phyloP scores from a whole-genome alignment of 1,139 yeast genomes.

The Geotrichum australiense region DNA sequence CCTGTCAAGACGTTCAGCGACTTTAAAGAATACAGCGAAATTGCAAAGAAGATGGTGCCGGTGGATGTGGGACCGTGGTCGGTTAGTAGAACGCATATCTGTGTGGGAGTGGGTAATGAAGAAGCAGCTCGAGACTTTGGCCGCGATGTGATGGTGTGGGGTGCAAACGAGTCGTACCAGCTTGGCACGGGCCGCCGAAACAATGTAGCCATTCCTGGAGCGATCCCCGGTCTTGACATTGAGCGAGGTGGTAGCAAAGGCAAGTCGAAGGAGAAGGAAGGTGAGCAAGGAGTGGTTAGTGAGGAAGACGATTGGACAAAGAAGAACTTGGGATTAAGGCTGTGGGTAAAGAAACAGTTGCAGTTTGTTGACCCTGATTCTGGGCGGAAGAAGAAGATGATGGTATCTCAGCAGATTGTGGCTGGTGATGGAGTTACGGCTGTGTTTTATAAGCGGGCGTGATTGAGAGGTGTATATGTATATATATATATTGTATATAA shows the following conservation, averaged over 20 bases:
- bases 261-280: constrained; percentile 23
- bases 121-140: constrained; percentile 20
- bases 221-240: constrained; percentile 28
- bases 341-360: constrained; percentile 33
- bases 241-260: constrained; percentile 19
- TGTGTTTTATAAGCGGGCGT: constrained; percentile 39
- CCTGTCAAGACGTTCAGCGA: constrained; percentile 43
- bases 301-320: constrained; percentile 23
- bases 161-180: constrained; percentile 76
- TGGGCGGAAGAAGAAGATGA: constrained; percentile 23
- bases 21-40: constrained; percentile 40
- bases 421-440: constrained; percentile 63
- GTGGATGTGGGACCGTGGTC: constrained; percentile 49
- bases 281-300: constrained; percentile 8
- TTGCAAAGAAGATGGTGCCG: constrained; percentile 32
- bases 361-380: constrained; percentile 24
- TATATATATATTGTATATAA: too few species aligned
- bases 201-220: constrained; percentile 52
- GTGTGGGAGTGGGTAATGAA: constrained; percentile 45
- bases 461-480: too few species aligned
- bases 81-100: constrained; percentile 60
- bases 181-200: constrained; percentile 72
- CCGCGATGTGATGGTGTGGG: constrained; percentile 67
- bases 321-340: constrained; percentile 43
- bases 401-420: constrained; percentile 48